phyloP scores from a whole-genome alignment of 2,329 filamentous ascomycete species.

The Colletotrichum scovillei region DNA sequence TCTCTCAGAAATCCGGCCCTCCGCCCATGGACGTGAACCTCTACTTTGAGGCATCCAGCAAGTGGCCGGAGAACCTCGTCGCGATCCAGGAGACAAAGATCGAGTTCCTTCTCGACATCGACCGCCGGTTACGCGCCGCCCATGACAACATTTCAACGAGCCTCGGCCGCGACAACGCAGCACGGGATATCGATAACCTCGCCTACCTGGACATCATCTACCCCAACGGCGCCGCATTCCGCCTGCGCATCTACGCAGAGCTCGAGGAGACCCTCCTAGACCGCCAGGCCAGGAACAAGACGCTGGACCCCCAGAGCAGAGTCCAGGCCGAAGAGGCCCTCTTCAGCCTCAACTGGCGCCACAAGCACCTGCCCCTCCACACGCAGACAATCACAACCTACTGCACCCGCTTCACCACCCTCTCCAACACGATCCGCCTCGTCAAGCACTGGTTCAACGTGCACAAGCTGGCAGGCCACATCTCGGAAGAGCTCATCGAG shows the following conservation, averaged over 20 bases:
- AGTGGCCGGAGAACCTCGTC: slow-evolving; percentile 92
- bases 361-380: slow-evolving; percentile 79
- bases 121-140: slow-evolving; percentile 73
- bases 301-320: slow-evolving; percentile 70
- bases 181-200: slow-evolving; percentile 76
- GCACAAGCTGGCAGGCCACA: slow-evolving; percentile 82
- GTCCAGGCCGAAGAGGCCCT: slow-evolving; percentile 78
- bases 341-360: slow-evolving; percentile 76
- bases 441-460: slow-evolving; percentile 90
- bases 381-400: slow-evolving; percentile 84
- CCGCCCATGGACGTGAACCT: slow-evolving; percentile 81
- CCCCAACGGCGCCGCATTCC: slow-evolving; percentile 78
- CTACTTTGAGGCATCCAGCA: slow-evolving; percentile 91
- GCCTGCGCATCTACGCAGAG: slow-evolving; percentile 89
- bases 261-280: slow-evolving; percentile 85
- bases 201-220: slow-evolving; percentile 87
- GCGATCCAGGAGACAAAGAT: slow-evolving; percentile 96
- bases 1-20: slow-evolving; percentile 55
- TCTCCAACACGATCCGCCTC: slow-evolving; percentile 86
- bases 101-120: slow-evolving; percentile 85
- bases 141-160: slow-evolving; percentile 72
- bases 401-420: slow-evolving; percentile 80
- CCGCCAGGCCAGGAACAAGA: slow-evolving; percentile 80
- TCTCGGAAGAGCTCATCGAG: slow-evolving; percentile 86
- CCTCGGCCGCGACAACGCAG: slow-evolving; percentile 84